Conservation (phyloP, 352 stramenopile species). For the Globisporangium abappressorium region DNA sequence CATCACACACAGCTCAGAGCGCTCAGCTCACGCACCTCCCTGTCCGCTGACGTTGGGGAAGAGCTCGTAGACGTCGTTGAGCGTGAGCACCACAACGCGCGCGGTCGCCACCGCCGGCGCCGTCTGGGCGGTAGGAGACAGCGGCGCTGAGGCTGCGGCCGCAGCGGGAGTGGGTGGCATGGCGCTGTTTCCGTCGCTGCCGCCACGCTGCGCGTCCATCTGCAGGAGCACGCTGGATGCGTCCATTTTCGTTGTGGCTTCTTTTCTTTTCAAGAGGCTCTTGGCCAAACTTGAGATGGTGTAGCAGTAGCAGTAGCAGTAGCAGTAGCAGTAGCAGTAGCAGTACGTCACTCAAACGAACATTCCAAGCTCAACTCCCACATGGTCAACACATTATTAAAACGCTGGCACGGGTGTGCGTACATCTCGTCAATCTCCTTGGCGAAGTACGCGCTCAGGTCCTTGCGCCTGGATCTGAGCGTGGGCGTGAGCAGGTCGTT, state of each 20-base stretch:
- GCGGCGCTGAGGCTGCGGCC: not conserved
- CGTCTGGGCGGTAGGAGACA: not conserved
- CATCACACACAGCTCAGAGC: not conserved
- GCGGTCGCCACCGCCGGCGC: not conserved
- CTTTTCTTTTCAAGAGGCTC: no score
- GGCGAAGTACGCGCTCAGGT: constrained; percentile 54
- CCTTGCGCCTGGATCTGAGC: constrained; percentile 94
- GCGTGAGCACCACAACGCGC: constrained; percentile 51
- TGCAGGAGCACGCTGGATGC: no score
- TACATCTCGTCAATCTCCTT: constrained; percentile 58
- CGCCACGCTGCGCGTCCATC: no score
- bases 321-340: no score
- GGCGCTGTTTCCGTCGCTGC: no score
- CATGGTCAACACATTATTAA: no score
- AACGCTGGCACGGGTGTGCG: no score
- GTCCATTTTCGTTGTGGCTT: no score
- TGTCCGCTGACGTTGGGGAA: constrained; percentile 34
- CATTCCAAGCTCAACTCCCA: no score
- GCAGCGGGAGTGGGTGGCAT: not conserved
- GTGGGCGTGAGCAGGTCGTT: constrained; percentile 93
- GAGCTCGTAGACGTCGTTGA: constrained; percentile 78
- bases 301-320: no score
- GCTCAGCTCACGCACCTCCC: constrained; percentile 17
- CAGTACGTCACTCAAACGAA: no score
- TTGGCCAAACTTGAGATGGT: no score